Conservation (phyloP, 805 yeast genomes). For the Wickerhamomyces queroliae region DNA sequence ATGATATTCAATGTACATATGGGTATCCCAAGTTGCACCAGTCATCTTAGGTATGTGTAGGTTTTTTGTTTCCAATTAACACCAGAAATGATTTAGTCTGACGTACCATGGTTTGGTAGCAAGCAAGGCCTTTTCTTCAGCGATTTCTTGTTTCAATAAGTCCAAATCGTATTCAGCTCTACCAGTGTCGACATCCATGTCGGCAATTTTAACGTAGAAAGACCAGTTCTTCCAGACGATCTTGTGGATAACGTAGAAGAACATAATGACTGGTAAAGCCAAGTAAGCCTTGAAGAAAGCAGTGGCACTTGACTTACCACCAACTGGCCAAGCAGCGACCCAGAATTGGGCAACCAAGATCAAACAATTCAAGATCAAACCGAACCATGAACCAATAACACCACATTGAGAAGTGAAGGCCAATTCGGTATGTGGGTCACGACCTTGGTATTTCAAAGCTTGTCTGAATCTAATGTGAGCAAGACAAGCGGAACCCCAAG, state of each 20-base stretch:
- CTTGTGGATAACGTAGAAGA: slow-evolving; percentile 53
- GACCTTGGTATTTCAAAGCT: slow-evolving; percentile 60
- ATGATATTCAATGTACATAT: no score
- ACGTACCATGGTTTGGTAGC: slow-evolving; percentile 41
- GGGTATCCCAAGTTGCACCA: no score
- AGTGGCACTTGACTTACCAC: slow-evolving; percentile 43
- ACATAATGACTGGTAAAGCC: slow-evolving; percentile 56
- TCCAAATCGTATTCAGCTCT: slow-evolving; percentile 54
- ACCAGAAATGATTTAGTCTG: slow-evolving; percentile 40
- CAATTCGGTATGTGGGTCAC: slow-evolving; percentile 53
- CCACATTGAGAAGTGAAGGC: slow-evolving; percentile 66
- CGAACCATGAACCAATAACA: slow-evolving; percentile 59
- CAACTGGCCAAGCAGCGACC: slow-evolving; percentile 71
- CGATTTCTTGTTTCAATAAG: slow-evolving; percentile 42
- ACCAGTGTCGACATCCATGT: slow-evolving; percentile 58
- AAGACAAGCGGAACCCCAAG: slow-evolving; percentile 57
- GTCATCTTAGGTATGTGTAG: no score
- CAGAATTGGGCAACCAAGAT: slow-evolving; percentile 77
- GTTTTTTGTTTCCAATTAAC: no score
- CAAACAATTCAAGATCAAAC: slow-evolving; percentile 48
- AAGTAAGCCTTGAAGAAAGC: slow-evolving; percentile 63
- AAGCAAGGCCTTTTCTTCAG: slow-evolving; percentile 40
- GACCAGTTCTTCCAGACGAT: slow-evolving; percentile 39
- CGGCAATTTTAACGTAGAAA: slow-evolving; percentile 36
- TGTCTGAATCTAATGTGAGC: slow-evolving; percentile 59